Evolutionary conservation across 1,284 basidiomycete species (phyloP).

Genomic region (Vanrija humicola): DNA sequence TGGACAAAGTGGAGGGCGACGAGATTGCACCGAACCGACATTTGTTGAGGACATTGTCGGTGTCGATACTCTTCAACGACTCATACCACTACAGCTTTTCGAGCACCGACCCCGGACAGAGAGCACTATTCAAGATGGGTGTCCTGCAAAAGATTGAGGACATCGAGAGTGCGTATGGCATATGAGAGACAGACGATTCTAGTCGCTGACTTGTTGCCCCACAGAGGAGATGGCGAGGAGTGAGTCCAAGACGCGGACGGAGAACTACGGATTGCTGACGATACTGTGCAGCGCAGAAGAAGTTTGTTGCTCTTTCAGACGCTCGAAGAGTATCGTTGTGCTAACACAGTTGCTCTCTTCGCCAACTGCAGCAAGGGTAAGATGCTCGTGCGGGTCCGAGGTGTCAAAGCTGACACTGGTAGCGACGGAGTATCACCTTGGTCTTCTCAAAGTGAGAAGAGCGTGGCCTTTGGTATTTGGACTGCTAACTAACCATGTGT

Average conservation of each 20-base stretch:
- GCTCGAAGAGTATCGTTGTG: background rate
- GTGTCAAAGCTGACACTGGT: constrained; percentile 7
- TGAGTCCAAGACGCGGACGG: constrained; percentile 51
- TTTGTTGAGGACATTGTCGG: too few relatives aligned
- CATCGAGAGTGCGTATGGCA: constrained; percentile 69
- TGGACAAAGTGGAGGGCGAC: too few relatives aligned
- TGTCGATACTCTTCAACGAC: too few relatives aligned
- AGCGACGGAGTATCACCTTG: constrained; percentile 86
- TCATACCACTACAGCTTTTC: too few relatives aligned
- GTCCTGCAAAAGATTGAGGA: constrained; percentile 93
- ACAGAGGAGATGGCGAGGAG: constrained; percentile 92
- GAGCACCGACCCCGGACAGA: too few relatives aligned
- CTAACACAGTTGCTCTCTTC: background rate
- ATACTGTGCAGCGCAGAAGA: constrained; percentile 70
- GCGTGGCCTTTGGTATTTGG: too few relatives aligned
- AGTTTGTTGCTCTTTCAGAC: constrained; percentile 57
- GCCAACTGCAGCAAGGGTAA: constrained; percentile 19
- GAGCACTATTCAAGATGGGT: constrained; percentile 59
- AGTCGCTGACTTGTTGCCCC: background rate
- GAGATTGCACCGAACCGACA: too few relatives aligned
- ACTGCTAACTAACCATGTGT: background rate
- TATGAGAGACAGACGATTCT: background rate
- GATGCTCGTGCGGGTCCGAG: background rate
- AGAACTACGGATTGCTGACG: background rate
- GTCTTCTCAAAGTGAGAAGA: constrained; percentile 37